Conservation (phyloP, 2,329 filamentous ascomycete genomes). For the Didymella pomorum region DNA sequence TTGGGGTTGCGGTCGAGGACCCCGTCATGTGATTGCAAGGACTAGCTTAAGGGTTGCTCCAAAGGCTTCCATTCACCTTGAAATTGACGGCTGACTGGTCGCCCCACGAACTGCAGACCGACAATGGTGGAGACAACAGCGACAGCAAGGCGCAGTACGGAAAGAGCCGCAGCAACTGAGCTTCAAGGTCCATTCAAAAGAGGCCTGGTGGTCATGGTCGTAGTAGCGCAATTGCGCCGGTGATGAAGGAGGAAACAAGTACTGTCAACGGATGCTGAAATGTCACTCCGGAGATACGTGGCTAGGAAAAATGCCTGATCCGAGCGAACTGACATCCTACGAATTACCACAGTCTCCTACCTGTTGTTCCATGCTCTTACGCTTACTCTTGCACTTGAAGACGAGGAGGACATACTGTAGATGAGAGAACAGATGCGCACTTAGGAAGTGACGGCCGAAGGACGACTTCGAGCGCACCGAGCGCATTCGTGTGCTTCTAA, state of each 20-base stretch:
- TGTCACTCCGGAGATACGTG: no score
- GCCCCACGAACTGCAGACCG: neutral
- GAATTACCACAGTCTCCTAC: no score
- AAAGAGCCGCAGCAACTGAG: neutral
- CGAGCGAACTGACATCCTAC: no score
- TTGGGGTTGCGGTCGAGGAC: neutral
- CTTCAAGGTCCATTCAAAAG: neutral
- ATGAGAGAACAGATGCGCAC: neutral
- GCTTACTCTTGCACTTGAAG: neutral
- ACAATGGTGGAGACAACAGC: neutral
- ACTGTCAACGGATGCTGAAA: neutral
- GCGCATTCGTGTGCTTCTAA: no score
- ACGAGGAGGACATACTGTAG: neutral
- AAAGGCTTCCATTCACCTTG: constrained; percentile 5
- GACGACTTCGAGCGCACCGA: neutral
- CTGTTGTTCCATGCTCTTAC: neutral
- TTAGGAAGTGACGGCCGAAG: neutral
- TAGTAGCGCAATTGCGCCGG: neutral
- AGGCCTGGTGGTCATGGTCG: neutral
- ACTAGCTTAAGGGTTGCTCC: neutral
- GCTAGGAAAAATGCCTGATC: no score
- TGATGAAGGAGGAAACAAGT: neutral
- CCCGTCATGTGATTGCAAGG: neutral
- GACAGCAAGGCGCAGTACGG: neutral
- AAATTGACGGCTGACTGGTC: neutral